Base-by-base conservation (phyloP, 2,329 filamentous ascomycete genomes). In the Purpureocillium takamizusanense region DNA sequence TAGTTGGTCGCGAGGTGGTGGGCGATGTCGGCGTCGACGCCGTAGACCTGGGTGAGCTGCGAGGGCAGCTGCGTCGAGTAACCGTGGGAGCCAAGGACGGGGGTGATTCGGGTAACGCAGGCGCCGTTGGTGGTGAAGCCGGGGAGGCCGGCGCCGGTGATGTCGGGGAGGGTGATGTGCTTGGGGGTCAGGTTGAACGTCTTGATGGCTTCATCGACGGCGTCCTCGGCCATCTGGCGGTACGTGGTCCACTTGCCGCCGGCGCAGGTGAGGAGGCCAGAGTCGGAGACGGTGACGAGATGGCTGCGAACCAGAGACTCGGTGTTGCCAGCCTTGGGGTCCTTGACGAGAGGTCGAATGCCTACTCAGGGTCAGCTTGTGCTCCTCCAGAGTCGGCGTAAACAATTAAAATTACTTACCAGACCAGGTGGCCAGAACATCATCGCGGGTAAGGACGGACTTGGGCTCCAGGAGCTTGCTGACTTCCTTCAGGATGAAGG, bases 161-260 rank as follows among this genome's bases (percentile, higher is more conserved):
- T 75, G 41, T 81, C 75, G 10, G 81, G 78, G 37, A 78, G 62
- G 15, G 63, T 42, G 12, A 81, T 53, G 17, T 70, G 60, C 8
- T 60, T 59, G 5, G 81, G 64, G 36, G 66, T 60, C 21, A 89
- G 70, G 30, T 66, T 56, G 56, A 86, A 88, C 36, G 74, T 67
- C 44, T 71, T 66, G 61, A 89, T 72, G 21, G 85, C 85, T 52
- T 86, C 80, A 54, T 90, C 84, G 44, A 92, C 85, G 35, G 83
- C 83, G 52, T 90, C 84, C 59, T 92, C 83, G 37, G 86, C 82
- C 86, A 92, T 92, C 56, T 89, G 83, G 39, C 85, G 82, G 64
- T 90, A 92, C 10, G 85, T 92, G 6, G 85, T 92, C 85, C 85
- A 90, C 64, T 90, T 92, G 45, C 85, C 85, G 50, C 85, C 85